Percentiles rank a stretch among this genome's conserved stretches.
Evolutionary conservation across 257 asterid genomes (phyloP).

Genomic region (Solanum verrucosum): DNA sequence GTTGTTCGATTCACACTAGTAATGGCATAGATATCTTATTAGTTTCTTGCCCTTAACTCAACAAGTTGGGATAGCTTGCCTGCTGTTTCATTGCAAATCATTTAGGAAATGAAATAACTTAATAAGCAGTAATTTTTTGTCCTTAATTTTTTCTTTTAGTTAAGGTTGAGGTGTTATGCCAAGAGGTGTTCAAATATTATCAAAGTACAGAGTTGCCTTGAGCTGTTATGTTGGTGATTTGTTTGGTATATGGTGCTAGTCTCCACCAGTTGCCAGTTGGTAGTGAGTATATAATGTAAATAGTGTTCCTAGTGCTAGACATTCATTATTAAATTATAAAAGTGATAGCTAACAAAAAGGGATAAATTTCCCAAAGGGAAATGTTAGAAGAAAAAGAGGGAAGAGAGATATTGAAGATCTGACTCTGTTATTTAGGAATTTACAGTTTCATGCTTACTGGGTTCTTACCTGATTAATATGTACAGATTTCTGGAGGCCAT

Average conservation of each 20-base stretch:
- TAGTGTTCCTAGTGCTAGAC: no score
- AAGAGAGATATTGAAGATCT: background rate
- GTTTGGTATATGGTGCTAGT: no score
- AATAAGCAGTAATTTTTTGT: no score
- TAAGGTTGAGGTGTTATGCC: no score
- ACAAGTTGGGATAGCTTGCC: background rate
- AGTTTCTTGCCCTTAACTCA: background rate
- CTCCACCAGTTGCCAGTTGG: no score
- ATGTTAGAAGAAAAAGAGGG: background rate
- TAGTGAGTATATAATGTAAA: no score
- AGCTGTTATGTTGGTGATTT: no score
- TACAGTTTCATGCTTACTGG: background rate
- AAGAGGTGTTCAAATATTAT: no score
- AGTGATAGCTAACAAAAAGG: background rate
- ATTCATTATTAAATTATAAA: background rate
- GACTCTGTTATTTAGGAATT: background rate
- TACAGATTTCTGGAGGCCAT: conserved; percentile 48
- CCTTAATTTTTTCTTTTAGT: no score
- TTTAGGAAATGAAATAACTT: no score
- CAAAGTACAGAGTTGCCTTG: no score
- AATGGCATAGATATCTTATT: background rate
- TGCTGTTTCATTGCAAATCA: background rate
- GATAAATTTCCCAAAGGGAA: background rate
- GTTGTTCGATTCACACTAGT: background rate
- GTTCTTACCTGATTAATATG: conserved; percentile 10